Percentiles rank a stretch among this genome's conserved stretches.
These are phyloP conservation scores for Berberis vulgaris DNA, from an alignment of 164 flowering plant species.

Conservation along the genomic window DNA sequence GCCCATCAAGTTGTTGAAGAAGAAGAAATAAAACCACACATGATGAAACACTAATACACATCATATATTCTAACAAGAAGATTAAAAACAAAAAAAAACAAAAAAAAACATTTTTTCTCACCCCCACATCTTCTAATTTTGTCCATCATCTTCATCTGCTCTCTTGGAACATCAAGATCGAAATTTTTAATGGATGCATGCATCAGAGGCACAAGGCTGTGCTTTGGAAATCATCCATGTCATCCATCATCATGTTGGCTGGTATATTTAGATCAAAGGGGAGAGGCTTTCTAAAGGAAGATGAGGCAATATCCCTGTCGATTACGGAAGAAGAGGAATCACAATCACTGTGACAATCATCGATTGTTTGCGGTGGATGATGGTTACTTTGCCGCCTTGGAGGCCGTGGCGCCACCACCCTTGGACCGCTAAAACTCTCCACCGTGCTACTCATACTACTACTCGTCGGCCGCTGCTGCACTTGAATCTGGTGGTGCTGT, in stretches of 20 bases:
- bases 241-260: neutral
- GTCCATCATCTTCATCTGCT: too few species aligned
- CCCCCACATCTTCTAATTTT: too few species aligned
- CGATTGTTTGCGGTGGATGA: neutral
- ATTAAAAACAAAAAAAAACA: too few species aligned
- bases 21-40: too few species aligned
- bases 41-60: too few species aligned
- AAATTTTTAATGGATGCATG: too few species aligned
- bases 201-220: neutral
- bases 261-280: neutral
- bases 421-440: neutral
- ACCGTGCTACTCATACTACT: neutral
- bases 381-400: neutral
- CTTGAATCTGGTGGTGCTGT: too few species aligned
- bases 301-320: neutral
- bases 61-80: too few species aligned
- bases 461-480: neutral
- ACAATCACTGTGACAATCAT: neutral
- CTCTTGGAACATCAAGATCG: too few species aligned
- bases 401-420: neutral
- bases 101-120: too few species aligned
- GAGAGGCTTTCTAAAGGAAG: neutral
- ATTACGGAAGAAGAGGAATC: neutral
- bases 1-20: too few species aligned
- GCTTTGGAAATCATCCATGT: neutral